phyloP scores from a whole-genome alignment of 2,329 filamentous ascomycete species.

The Ceratocystis smalleyi region DNA sequence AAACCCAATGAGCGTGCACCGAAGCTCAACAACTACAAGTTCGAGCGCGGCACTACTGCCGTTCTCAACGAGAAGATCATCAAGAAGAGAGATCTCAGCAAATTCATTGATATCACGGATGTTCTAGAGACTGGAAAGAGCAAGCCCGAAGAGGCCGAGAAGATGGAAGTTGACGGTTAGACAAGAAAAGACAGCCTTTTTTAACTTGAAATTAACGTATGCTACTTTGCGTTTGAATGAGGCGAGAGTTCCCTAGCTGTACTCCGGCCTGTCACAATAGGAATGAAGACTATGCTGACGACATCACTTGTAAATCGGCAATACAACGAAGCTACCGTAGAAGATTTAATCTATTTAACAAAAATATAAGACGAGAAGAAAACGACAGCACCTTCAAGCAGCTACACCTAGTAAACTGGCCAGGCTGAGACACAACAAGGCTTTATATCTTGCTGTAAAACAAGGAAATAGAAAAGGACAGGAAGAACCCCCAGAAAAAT shows the following conservation, averaged over 20 bases:
- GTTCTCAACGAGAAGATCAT: constrained; percentile 94
- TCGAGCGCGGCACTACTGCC: constrained; percentile 81
- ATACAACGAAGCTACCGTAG: not conserved
- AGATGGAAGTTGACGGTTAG: constrained; percentile 53
- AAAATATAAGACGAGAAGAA: not conserved
- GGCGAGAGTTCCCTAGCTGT: not conserved
- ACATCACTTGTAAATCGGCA: no score
- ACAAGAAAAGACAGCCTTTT: not conserved
- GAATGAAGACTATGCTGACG: not conserved
- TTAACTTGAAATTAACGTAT: not conserved
- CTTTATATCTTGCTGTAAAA: not conserved
- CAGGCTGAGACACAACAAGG: constrained; percentile 12
- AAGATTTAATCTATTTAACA: not conserved
- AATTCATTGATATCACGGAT: constrained; percentile 86
- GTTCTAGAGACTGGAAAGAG: constrained; percentile 45
- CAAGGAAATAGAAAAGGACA: not conserved
- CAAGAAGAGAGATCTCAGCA: constrained; percentile 80
- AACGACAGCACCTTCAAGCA: not conserved
- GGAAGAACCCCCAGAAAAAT: not conserved
- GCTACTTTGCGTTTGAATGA: not conserved
- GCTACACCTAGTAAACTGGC: not conserved
- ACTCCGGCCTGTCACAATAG: not conserved
- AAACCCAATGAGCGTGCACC: constrained; percentile 79
- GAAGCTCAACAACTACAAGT: constrained; percentile 89
- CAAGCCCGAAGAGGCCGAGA: constrained; percentile 42